Conservation (phyloP, 768 basidiomycete genomes). For the Glaciozyma martinii region DNA sequence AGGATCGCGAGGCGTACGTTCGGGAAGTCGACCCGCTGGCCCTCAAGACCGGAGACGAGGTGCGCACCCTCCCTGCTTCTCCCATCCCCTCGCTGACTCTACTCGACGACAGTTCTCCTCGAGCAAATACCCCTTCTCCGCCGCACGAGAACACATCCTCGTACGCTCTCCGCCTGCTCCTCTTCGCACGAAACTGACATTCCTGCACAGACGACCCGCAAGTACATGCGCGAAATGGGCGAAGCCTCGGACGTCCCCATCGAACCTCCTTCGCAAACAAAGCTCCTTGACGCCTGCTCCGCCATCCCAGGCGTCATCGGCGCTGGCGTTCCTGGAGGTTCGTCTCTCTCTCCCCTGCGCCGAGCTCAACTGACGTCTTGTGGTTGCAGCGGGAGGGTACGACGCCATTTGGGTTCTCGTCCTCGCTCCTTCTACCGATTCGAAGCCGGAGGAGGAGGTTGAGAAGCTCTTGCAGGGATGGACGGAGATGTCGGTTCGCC, state of each 20-base stretch:
- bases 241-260: conserved; percentile 66
- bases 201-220: conserved; percentile 56
- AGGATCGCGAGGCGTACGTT: conserved; percentile 3
- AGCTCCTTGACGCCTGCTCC: conserved; percentile 67
- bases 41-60: background rate
- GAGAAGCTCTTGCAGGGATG: conserved; percentile 39
- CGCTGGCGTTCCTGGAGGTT: conserved; percentile 93
- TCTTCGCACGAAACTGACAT: background rate
- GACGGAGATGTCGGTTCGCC: conserved; percentile 42
- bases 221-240: conserved; percentile 78
- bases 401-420: conserved; percentile 94
- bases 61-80: background rate
- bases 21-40: background rate
- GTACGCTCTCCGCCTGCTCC: background rate
- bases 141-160: conserved; percentile 2
- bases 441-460: conserved; percentile 43
- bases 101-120: background rate
- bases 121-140: background rate
- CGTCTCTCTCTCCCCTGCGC: conserved; percentile 35
- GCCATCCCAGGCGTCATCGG: conserved; percentile 75
- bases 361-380: background rate
- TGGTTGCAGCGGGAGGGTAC: conserved; percentile 79
- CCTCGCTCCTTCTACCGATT: conserved; percentile 48
- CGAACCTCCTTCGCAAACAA: conserved; percentile 79
- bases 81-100: background rate